A percentile compares a stretch with the other conserved stretches of the same genome.
phyloP scores from a whole-genome alignment of 2,329 filamentous ascomycete genomes.

The Penicillium sp. region DNA sequence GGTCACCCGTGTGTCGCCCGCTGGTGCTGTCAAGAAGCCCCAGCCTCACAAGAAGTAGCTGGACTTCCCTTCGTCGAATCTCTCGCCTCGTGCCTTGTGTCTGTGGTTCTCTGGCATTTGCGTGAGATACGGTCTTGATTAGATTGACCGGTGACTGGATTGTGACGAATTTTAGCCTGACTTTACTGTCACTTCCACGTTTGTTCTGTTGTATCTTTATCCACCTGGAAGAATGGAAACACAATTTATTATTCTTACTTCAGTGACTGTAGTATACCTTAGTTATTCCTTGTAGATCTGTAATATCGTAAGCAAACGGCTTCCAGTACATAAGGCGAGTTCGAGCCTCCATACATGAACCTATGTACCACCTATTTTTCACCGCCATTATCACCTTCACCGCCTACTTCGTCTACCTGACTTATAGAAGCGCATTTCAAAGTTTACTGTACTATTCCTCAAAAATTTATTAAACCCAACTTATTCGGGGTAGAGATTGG shows the following conservation, averaged over 20 bases:
- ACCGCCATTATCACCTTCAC: too few species aligned
- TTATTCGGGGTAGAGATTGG: too few species aligned
- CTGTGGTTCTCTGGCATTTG: neutral
- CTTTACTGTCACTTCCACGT: neutral
- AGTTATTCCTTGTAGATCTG: neutral
- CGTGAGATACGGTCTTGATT: neutral
- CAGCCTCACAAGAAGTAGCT: neutral
- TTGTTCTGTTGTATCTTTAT: neutral
- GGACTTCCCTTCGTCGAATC: neutral
- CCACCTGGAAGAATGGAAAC: neutral
- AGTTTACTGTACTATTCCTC: too few species aligned
- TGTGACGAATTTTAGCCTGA: neutral
- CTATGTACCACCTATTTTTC: too few species aligned
- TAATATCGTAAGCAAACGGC: neutral
- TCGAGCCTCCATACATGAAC: too few species aligned
- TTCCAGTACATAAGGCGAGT: neutral
- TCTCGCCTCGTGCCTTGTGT: neutral
- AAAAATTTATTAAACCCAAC: too few species aligned
- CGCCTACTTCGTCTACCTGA: too few species aligned
- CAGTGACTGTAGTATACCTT: too few species aligned
- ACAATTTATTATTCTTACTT: neutral
- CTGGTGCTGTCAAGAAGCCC: constrained; percentile 8
- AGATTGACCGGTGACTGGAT: neutral
- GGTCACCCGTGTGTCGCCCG: neutral
- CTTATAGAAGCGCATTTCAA: too few species aligned